These are phyloP conservation scores for Geotrichum cucujoidarum DNA, from an alignment of 1,139 yeast species.

Conservation along the genomic window DNA sequence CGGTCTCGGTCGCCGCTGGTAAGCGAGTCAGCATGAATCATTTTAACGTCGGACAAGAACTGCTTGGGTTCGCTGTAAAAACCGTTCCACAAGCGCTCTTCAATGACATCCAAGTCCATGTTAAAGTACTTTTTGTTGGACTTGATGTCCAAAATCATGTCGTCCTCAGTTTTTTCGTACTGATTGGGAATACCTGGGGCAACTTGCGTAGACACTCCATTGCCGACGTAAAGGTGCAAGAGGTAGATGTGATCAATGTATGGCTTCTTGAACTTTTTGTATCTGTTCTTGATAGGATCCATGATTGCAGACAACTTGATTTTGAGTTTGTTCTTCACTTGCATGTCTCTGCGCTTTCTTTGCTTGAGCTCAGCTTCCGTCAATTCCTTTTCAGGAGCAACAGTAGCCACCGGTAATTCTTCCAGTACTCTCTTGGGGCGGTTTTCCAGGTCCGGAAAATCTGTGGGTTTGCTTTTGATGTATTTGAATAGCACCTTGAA, in stretches of 20 bases:
- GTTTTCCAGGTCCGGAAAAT: conserved; percentile 39
- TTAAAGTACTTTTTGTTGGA: conserved; percentile 73
- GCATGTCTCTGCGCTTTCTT: conserved; percentile 68
- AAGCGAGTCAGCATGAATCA: conserved; percentile 75
- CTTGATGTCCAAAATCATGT: conserved; percentile 72
- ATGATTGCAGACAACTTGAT: conserved; percentile 79
- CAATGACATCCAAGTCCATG: conserved; percentile 91
- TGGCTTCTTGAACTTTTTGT: conserved; percentile 87
- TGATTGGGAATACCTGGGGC: conserved; percentile 32
- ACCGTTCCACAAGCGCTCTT: conserved; percentile 96
- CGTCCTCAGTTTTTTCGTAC: conserved; percentile 57
- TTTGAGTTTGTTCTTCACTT: conserved; percentile 75
- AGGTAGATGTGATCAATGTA: conserved; percentile 71
- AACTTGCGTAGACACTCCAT: background rate
- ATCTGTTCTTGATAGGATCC: conserved; percentile 83
- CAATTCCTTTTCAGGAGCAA: conserved; percentile 27
- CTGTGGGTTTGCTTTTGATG: conserved; percentile 59
- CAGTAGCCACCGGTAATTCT: conserved; percentile 42
- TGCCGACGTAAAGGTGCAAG: conserved; percentile 71
- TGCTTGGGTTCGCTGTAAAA: conserved; percentile 90
- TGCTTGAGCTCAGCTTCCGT: conserved; percentile 41
- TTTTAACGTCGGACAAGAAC: conserved; percentile 73
- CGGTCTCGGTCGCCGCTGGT: conserved; percentile 80
- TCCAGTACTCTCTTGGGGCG: conserved; percentile 40
- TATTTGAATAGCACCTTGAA: conserved; percentile 56